Base-by-base conservation (phyloP, 148 eudicot species). In the Chenopodium album region DNA sequence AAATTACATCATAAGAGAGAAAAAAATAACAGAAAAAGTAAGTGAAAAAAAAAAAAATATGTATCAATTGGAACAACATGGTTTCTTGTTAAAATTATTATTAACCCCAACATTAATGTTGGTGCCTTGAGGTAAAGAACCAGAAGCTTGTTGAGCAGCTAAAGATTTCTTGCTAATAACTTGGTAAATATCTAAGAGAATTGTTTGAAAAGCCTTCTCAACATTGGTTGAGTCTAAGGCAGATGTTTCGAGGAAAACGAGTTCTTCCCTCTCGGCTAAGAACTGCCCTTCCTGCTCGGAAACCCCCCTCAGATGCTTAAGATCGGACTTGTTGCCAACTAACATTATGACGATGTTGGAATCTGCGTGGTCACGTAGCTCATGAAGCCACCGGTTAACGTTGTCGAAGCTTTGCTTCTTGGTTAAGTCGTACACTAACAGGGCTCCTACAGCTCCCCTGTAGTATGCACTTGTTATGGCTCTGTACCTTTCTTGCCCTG, bases 391-490 rank as follows among this genome's bases (percentile, higher is more conserved):
- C 76, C 95, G 79, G 14, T 71, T 81, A 72, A 92, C 91, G 34
- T 89, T 93, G 16, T 93, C 95, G 31, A 90, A 93, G 7, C 95
- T 90, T 77, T 87, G 93, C 34, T 75, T 85, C 82, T 92, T 92
- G 66, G 95, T 90, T 50, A 90, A 85, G 90, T 92, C 85, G 19
- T 83, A 83, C 26, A 83, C 85, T 23, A 83, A 50, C 0, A 83
- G 79, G 62, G 85, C 82, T 16, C 96, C 97, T 7, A 88, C 91
- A 3, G 97, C 95, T n/a, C 97, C 95, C 78, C 97, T 86, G 78
- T 93, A 93, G 73, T 93, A 91, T 16, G 97, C 97, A 66, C 93
- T 91, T 29, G 97, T 93, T 79, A 93, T 93, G 66, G 97, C 97
- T 80, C 97, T 84, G 81, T 92, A 93, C 82, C 94, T 84, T 73